Evolutionary conservation across 176 grass and related monocot species (phyloP).

Genomic region (Oryza meyeriana): DNA sequence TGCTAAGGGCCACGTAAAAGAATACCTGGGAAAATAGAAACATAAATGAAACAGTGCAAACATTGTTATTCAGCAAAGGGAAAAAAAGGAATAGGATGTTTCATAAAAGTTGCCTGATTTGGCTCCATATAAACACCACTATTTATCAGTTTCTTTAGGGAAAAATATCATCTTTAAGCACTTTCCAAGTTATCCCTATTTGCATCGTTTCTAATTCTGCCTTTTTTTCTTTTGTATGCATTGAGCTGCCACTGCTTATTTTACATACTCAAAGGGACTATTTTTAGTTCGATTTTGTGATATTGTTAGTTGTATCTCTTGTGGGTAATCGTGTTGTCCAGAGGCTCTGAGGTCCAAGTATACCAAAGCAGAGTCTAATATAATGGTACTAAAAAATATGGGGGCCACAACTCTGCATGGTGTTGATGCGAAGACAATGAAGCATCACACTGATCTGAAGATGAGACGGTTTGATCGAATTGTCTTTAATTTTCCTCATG

Average conservation of each 20-base stretch:
- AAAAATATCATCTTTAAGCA: neutral
- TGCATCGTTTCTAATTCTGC: neutral
- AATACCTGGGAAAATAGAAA: neutral
- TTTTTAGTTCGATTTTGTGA: neutral
- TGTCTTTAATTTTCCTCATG: constrained; percentile 68
- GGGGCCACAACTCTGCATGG: constrained; percentile 41
- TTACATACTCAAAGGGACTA: neutral
- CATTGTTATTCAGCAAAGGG: too few species aligned
- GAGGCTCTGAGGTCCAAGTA: constrained; percentile 35
- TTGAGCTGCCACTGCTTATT: neutral
- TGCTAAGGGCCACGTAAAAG: neutral
- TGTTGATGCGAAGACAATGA: constrained; percentile 42
- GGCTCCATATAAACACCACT: too few species aligned
- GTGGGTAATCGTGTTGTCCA: constrained; percentile 14
- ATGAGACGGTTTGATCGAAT: constrained; percentile 47
- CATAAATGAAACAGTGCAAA: too few species aligned
- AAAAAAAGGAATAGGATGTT: neutral
- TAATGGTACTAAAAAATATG: constrained; percentile 33
- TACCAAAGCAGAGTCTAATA: constrained; percentile 43
- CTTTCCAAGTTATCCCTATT: neutral
- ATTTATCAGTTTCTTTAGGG: neutral
- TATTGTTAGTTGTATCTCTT: neutral
- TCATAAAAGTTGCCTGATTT: too few species aligned
- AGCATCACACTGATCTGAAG: constrained; percentile 31
- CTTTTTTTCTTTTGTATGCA: neutral